Percentiles rank a stretch among this genome's conserved stretches.
Evolutionary conservation across 208 protist genomes (phyloP).

Genomic region (Wallacemonas sp.): DNA sequence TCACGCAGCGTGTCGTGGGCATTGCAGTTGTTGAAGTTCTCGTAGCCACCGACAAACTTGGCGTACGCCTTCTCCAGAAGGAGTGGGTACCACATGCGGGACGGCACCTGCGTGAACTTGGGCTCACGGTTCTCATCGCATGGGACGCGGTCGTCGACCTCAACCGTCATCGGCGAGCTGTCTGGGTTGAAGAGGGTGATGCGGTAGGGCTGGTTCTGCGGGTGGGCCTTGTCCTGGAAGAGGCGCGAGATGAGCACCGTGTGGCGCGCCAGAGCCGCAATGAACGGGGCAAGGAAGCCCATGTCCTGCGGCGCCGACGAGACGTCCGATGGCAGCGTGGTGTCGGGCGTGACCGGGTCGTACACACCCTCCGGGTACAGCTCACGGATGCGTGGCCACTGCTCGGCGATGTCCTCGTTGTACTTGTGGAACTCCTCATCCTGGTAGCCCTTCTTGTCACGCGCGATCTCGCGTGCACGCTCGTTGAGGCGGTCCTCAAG

Average conservation of each 20-base stretch:
- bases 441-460: constrained; percentile 71
- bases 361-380: constrained; percentile 76
- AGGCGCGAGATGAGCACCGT: constrained; percentile 65
- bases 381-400: constrained; percentile 76
- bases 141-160: constrained; percentile 81
- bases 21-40: constrained; percentile 80
- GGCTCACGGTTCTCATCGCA: constrained; percentile 65
- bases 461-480: constrained; percentile 58
- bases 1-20: constrained; percentile 83
- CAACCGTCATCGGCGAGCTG: constrained; percentile 63
- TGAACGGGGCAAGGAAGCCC: constrained; percentile 76
- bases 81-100: constrained; percentile 78
- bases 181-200: constrained; percentile 76
- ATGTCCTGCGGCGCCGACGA: constrained; percentile 46
- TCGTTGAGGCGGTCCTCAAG: constrained; percentile 44
- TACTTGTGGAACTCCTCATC: constrained; percentile 74
- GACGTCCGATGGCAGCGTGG: constrained; percentile 55
- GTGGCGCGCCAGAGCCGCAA: constrained; percentile 67
- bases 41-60: constrained; percentile 86
- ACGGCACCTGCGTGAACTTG: constrained; percentile 72
- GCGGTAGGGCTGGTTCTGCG: constrained; percentile 72
- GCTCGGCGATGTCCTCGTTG: constrained; percentile 64
- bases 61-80: constrained; percentile 92
- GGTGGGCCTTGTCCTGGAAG: constrained; percentile 64
- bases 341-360: constrained; percentile 57